These are phyloP conservation scores for Fusarium veterinarium DNA, from an alignment of 2,329 filamentous ascomycete species.

Conservation along the genomic window DNA sequence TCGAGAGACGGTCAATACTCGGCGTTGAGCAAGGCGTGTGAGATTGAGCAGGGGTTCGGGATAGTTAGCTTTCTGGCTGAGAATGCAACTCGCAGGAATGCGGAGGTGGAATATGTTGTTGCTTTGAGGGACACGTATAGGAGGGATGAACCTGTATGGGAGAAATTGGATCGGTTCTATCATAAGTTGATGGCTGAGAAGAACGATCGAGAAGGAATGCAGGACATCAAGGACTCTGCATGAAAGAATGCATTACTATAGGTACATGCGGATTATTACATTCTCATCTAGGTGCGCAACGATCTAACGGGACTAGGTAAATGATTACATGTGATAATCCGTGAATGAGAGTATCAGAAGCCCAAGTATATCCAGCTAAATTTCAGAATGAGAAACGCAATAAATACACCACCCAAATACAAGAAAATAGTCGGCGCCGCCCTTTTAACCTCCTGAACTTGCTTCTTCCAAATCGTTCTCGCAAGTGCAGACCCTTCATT, in stretches of 20 bases:
- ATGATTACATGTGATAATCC: no score
- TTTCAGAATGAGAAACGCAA: background rate
- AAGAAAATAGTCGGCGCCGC: background rate
- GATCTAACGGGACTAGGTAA: no score
- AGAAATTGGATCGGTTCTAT: background rate
- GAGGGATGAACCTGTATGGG: background rate
- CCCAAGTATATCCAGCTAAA: no score
- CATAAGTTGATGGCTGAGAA: background rate
- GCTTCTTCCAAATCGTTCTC: background rate
- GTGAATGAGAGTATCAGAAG: no score
- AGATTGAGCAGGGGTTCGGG: background rate
- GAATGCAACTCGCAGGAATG: background rate
- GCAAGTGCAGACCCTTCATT: background rate
- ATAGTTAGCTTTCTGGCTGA: background rate
- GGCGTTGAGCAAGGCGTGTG: background rate
- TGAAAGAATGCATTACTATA: background rate
- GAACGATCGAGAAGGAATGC: accelerated
- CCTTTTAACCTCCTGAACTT: background rate
- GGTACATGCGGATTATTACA: no score
- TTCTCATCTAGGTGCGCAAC: no score
- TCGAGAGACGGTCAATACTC: background rate
- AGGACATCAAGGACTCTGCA: accelerated
- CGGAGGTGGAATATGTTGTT: background rate
- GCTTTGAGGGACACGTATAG: background rate
- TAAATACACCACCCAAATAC: background rate